Evolutionary conservation across 1,284 basidiomycete genomes (phyloP).

Genomic region (Termitomyces sp.): DNA sequence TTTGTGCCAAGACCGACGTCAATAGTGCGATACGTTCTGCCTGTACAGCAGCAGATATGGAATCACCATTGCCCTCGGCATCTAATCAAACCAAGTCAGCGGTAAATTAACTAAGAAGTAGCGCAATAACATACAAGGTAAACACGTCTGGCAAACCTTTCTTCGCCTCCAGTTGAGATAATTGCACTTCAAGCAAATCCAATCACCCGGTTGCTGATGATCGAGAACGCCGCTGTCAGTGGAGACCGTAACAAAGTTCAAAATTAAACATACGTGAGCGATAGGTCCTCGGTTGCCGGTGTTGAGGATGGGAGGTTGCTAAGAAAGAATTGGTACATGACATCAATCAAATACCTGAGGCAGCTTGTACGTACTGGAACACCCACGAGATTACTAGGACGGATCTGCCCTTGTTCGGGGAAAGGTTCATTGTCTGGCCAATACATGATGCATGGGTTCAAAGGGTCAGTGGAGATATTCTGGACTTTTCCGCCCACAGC

Average conservation of each 20-base stretch:
- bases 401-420: conserved; percentile 71
- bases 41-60: conserved; percentile 74
- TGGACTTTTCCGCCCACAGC: conserved; percentile 70
- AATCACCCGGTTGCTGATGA: conserved; percentile 82
- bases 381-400: conserved; percentile 50
- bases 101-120: conserved; percentile 4
- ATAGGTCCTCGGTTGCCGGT: conserved; percentile 87
- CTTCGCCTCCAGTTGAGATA: conserved; percentile 83
- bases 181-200: conserved; percentile 80
- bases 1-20: conserved; percentile 60
- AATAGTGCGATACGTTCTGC: conserved; percentile 76
- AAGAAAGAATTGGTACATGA: conserved; percentile 11
- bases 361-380: conserved; percentile 39
- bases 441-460: conserved; percentile 71
- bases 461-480: conserved; percentile 67
- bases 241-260: not conserved
- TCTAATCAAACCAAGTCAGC: conserved; percentile 35
- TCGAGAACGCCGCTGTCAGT: conserved; percentile 10
- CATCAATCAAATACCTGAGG: conserved; percentile 6
- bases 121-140: conserved; percentile 51
- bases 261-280: conserved; percentile 37
- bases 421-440: conserved; percentile 83
- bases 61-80: conserved; percentile 80
- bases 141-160: conserved; percentile 86
- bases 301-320: conserved; percentile 83